Evolutionary conservation across 139 green algal genomes (phyloP), one percentile per base, ranked within the genome.

Genomic region (Auxenochlorella pyrenoidosa): DNA sequence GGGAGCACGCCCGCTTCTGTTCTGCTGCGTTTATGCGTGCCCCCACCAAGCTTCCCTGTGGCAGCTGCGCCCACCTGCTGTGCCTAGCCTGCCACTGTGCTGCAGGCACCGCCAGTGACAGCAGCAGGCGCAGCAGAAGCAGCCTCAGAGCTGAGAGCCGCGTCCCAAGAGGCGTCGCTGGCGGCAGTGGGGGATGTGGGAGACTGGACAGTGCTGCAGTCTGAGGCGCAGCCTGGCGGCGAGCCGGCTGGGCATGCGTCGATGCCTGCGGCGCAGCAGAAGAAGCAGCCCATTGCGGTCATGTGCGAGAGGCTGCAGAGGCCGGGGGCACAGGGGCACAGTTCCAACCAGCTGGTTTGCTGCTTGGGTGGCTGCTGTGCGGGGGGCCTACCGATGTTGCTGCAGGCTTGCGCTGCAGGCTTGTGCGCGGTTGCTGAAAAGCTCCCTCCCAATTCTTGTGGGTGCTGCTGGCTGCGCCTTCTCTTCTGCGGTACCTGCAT

Each of bases 121-220:
- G 82, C 82, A 34, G 75, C 59, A 28, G 73, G 43, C 0, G 71
- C 70, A 59, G 71, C 47, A n/a, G 84, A 88, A 32, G 58, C 84
- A 10, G 36, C 84, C 16, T 75, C 58, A 1, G 84, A 88, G 24
- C 59, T 41, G 58, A 44, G 38, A 2, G 63, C 84, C 15, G 84
- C 84, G 5, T 40, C 58, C 4, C 72, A 75, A 36, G 84, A 88
- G 84, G 84, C 84, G 1, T 32, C 28, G 40, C 59, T 88, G 38
- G 75, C 73, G 21, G 54, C 58, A 12, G 84, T 88, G 73, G 84
- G 84, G 36, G 84, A 88, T 40, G 59, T 88, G 30, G 84, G 63
- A 0, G 84, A 88, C 34, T 83, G 73, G 73, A 83, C 75, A 0
- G 75, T 88, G 32, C 41, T 88, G 84, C 71, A 88, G 38, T 36